Evolutionary conservation across 495 filamentous ascomycete genomes (phyloP).

Genomic region (Acidomyces sp.): DNA sequence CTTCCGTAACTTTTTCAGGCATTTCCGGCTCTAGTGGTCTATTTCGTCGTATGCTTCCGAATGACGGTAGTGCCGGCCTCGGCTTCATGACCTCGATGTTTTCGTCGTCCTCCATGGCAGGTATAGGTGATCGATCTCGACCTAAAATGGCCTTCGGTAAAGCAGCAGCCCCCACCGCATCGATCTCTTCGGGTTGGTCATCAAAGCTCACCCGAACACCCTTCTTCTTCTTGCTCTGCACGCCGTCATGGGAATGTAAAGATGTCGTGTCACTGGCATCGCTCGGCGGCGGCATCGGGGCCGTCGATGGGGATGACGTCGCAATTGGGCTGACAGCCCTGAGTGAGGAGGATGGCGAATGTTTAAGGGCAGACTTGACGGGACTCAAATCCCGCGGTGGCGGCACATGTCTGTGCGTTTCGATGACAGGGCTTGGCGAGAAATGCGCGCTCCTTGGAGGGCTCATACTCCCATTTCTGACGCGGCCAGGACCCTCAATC

Average conservation of each 20-base stretch:
- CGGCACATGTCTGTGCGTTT: conserved; percentile 52
- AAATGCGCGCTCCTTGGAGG: conserved; percentile 64
- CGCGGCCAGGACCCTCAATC: conserved; percentile 2
- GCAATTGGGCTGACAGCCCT: conserved; percentile 21
- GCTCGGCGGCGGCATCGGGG: conserved; percentile 33
- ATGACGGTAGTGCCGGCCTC: conserved; percentile 63
- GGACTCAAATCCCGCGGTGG: conserved; percentile 71
- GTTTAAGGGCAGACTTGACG: conserved; percentile 75
- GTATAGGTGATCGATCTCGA: conserved; percentile 5
- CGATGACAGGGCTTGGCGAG: conserved; percentile 42
- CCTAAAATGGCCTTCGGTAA: conserved; percentile 8
- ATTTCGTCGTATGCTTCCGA: conserved; percentile 52
- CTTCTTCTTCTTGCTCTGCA: conserved; percentile 45
- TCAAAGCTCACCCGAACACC: conserved; percentile 75
- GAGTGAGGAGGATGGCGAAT: conserved; percentile 35
- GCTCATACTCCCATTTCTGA: conserved; percentile 27
- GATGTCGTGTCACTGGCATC: conserved; percentile 50
- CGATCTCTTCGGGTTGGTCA: conserved; percentile 52
- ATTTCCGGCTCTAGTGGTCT: conserved; percentile 10
- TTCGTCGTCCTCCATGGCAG: conserved; percentile 44
- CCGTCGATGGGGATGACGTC: conserved; percentile 12
- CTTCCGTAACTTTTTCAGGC: conserved; percentile 32
- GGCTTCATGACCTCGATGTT: conserved; percentile 57
- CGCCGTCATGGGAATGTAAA: conserved; percentile 46
- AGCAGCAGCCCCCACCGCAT: conserved; percentile 37